phyloP scores from a whole-genome alignment of 1,284 basidiomycete species.

The Psilocybe mexicana region DNA sequence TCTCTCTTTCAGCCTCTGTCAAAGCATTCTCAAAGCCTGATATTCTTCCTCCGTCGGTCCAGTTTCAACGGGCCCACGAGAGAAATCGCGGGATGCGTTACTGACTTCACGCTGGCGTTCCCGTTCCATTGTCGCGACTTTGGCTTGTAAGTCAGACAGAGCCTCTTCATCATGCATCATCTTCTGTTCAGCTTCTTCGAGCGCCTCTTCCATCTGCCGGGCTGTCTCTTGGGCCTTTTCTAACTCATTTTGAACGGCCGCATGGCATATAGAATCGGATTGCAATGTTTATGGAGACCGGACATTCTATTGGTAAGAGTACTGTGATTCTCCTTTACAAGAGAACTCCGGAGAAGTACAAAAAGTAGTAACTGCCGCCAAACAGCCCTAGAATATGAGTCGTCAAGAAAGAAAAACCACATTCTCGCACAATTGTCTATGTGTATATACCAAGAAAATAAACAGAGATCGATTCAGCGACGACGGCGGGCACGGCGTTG shows the following conservation, averaged over 20 bases:
- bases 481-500: no score
- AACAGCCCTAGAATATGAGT: no score
- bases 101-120: conserved; percentile 49
- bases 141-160: conserved; percentile 51
- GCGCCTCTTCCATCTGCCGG: conserved; percentile 68
- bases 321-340: no score
- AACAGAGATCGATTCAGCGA: no score
- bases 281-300: no score
- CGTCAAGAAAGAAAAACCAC: no score
- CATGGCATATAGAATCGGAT: no score
- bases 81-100: conserved; percentile 39
- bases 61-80: conserved; percentile 30
- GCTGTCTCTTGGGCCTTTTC: conserved; percentile 54
- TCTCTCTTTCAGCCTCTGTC: conserved; percentile 79
- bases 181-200: conserved; percentile 68
- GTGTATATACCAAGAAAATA: no score
- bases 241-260: conserved; percentile 50
- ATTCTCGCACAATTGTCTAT: no score
- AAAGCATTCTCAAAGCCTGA: conserved; percentile 73
- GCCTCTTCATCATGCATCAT: conserved; percentile 61
- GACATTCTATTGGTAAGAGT: no score
- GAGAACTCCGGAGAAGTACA: no score
- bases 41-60: conserved; percentile 49
- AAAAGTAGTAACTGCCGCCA: no score
- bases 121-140: conserved; percentile 57